Conservation (phyloP, 2,329 filamentous ascomycete genomes). For the Colletotrichum tropicale region DNA sequence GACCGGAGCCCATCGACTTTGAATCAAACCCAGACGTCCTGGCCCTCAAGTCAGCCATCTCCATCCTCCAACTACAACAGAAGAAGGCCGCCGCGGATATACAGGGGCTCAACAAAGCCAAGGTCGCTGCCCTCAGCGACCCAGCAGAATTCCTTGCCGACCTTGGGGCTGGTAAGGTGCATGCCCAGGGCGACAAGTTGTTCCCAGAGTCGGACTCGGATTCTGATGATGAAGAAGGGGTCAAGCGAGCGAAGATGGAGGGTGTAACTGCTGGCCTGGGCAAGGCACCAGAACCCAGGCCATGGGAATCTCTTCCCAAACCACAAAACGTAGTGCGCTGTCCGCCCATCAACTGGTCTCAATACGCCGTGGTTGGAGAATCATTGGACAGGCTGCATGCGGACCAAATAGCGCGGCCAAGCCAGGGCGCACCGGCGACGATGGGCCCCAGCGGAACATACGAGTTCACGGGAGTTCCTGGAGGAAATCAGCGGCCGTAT, state of each 20-base stretch:
- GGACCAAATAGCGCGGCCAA: constrained; percentile 74
- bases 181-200: constrained; percentile 38
- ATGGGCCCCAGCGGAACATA: constrained; percentile 49
- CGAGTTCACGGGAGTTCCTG: constrained; percentile 49
- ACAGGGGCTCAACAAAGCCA: constrained; percentile 69
- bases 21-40: constrained; percentile 82
- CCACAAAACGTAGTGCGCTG: constrained; percentile 84
- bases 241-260: constrained; percentile 21
- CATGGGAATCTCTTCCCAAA: constrained; percentile 72
- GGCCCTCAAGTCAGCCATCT: constrained; percentile 83
- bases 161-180: constrained; percentile 66
- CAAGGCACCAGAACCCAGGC: background rate
- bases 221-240: constrained; percentile 28
- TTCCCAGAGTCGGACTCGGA: constrained; percentile 24
- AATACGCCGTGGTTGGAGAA: constrained; percentile 89
- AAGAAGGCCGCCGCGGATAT: constrained; percentile 80
- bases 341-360: constrained; percentile 92
- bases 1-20: constrained; percentile 60
- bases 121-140: constrained; percentile 71
- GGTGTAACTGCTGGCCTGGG: background rate
- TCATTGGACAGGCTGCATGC: constrained; percentile 84
- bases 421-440: constrained; percentile 56
- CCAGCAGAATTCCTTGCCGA: constrained; percentile 76
- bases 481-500: constrained; percentile 47
- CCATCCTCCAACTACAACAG: constrained; percentile 85